These are phyloP conservation scores for Globisporangium abappressorium DNA, from an alignment of 352 stramenopile genomes.

Conservation along the genomic window DNA sequence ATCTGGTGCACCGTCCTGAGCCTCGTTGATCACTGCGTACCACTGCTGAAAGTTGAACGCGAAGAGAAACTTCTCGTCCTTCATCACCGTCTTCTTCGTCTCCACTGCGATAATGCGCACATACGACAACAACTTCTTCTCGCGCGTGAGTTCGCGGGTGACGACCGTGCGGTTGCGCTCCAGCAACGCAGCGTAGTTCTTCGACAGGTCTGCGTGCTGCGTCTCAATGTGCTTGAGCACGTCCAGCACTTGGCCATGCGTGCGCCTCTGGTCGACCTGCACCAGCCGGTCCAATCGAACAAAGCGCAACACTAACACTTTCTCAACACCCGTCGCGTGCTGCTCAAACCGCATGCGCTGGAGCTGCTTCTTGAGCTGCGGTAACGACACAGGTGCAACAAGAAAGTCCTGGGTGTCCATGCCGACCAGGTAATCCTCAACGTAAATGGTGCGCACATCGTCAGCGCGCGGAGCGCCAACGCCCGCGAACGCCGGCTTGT, in stretches of 20 bases:
- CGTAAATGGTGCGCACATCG: conserved; percentile 85
- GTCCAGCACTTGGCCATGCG: conserved; percentile 47
- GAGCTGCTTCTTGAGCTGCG: conserved; percentile 46
- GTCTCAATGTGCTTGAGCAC: conserved; percentile 41
- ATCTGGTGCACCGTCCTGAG: not conserved
- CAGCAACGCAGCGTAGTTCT: conserved; percentile 41
- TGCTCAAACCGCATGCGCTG: conserved; percentile 13
- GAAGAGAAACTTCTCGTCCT: conserved; percentile 51
- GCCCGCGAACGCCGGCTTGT: conserved; percentile 5
- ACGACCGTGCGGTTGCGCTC: conserved; percentile 32
- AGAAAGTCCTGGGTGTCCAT: conserved; percentile 58
- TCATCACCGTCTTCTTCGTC: conserved; percentile 29
- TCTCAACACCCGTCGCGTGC: conserved; percentile 11
- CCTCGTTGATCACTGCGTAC: conserved; percentile 24
- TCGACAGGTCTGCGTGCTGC: conserved; percentile 27
- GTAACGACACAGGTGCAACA: conserved; percentile 33
- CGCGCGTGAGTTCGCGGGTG: conserved; percentile 43
- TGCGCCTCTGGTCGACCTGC: conserved; percentile 34
- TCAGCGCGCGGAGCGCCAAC: conserved; percentile 28
- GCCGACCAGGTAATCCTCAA: conserved; percentile 92
- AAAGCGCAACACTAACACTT: conserved; percentile 51
- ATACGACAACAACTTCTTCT: conserved; percentile 66
- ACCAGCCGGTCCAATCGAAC: conserved; percentile 45
- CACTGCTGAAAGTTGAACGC: conserved; percentile 50
- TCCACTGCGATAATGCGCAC: conserved; percentile 44